Evolutionary conservation across 2,329 filamentous ascomycete species (phyloP), one percentile per base, ranked within the genome.

Genomic region (Aspergillus pseudoterreus): DNA sequence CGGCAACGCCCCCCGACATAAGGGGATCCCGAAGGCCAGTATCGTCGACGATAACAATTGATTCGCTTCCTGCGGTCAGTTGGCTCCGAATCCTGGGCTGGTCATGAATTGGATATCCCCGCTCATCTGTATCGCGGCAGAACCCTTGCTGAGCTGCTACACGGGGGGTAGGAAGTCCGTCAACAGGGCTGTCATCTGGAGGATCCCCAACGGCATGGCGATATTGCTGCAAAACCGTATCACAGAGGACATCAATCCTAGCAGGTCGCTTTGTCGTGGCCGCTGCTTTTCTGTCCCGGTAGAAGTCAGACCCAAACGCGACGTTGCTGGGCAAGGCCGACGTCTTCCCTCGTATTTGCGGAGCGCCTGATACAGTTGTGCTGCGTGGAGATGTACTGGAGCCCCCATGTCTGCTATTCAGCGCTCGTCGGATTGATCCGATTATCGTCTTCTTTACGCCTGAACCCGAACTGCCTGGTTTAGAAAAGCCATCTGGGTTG

Each of bases 381-480:
- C 68, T 65, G 17, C 71, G 68, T 14, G 69, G 68, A 46, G 67
- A 57, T 24, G 59, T 56, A 41, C 61, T 63, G 14, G 65, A 62
- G 4, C 60, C 65, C 21, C 69, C 67, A 45, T 78, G 73, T 49
- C 75, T 75, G 12, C 79, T 89, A 66, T 90, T 90, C 45, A 96
- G 71, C 5, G 86, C 92, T 56, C 90, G 84, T 15, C 91, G 87
- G 35, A 97, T 88, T 56, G 88, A 92, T 6, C 91, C 88, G 46
- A 99, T 80, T 0, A 97, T 81, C 60, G 85, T 94, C 69, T 86
- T 92, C 79, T 86, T 92, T 79, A 96, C 89, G 2, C 88, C 90
- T 30, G 87, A 86, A 21, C 60, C 64, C 8, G 68, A 59, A 27
- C 60, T 46, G 36, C 62, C 55, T 6, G 60, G 53, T 45, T 67